These are phyloP conservation scores for Achlya hypogyna DNA, from an alignment of 352 stramenopile genomes.

Conservation along the genomic window DNA sequence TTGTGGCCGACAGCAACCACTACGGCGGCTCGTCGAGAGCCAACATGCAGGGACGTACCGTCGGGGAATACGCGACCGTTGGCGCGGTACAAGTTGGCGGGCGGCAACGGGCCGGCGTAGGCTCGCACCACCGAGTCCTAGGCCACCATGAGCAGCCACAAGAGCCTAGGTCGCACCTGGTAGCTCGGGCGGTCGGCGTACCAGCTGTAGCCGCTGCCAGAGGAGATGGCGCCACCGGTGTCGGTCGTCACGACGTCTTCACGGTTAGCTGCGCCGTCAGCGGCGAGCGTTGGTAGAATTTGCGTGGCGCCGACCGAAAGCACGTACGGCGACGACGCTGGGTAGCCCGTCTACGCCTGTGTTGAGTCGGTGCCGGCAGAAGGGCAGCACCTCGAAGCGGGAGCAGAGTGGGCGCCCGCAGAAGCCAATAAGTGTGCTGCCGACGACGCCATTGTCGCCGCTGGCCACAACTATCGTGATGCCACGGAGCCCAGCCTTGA, in stretches of 20 bases:
- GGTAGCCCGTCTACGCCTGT: constrained; percentile 43
- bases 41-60: constrained; percentile 7
- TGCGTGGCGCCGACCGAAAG: constrained; percentile 58
- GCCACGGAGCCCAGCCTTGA: constrained; percentile 57
- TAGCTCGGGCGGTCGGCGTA: constrained; percentile 36
- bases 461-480: constrained; percentile 60
- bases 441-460: constrained; percentile 50
- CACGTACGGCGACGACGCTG: constrained; percentile 66
- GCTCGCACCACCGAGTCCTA: constrained; percentile 29
- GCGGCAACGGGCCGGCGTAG: too few species aligned
- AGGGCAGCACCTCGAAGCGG: constrained; percentile 27
- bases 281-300: constrained; percentile 17
- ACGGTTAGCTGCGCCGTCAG: constrained; percentile 20
- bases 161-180: constrained; percentile 1
- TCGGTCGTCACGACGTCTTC: constrained; percentile 44
- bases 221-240: constrained; percentile 52
- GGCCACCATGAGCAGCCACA: too few species aligned
- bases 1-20: constrained; percentile 51
- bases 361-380: not conserved
- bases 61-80: constrained; percentile 52
- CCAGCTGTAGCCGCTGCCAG: constrained; percentile 58
- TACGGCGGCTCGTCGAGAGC: not conserved
- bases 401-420: constrained; percentile 35
- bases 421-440: constrained; percentile 42
- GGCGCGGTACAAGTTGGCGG: constrained; percentile 31